Conservation (phyloP, 2,329 filamentous ascomycete genomes). For the Colletotrichum tanaceti region DNA sequence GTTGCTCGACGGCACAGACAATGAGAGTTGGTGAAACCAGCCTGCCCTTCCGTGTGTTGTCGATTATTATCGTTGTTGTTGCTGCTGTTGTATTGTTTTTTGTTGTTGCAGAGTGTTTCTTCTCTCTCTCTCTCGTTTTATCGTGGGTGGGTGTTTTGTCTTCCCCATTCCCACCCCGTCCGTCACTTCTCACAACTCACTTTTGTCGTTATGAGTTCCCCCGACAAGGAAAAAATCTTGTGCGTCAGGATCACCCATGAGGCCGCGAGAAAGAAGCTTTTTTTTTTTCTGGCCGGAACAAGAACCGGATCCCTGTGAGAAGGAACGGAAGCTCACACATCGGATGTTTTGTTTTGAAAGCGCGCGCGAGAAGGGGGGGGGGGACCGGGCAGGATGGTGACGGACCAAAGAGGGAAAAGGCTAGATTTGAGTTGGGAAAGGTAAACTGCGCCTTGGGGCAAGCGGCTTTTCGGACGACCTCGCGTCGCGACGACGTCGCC, state of each 20-base stretch:
- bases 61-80: conserved; percentile 9
- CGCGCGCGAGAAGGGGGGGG: too few relatives aligned
- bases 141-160: too few relatives aligned
- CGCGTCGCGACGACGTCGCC: conserved; percentile 7
- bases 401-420: not conserved
- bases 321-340: conserved; percentile 23
- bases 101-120: not conserved
- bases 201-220: too few relatives aligned
- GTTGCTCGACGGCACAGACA: conserved; percentile 11
- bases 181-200: conserved; percentile 10
- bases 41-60: conserved; percentile 25
- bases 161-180: not conserved
- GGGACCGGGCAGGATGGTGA: not conserved
- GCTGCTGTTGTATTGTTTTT: too few relatives aligned
- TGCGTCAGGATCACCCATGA: too few relatives aligned
- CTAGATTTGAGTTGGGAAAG: conserved; percentile 3
- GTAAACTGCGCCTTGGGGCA: conserved; percentile 12
- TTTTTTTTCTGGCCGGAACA: not conserved
- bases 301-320: not conserved
- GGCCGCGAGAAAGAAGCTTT: too few relatives aligned
- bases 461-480: conserved; percentile 20
- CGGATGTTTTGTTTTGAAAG: conserved; percentile 36
- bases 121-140: too few relatives aligned
- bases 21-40: conserved; percentile 17
- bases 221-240: too few relatives aligned